Percentiles rank a stretch among this genome's conserved stretches.
Conservation (phyloP, 192 early-diverging fungal genomes). For the Coemansia sp. region DNA sequence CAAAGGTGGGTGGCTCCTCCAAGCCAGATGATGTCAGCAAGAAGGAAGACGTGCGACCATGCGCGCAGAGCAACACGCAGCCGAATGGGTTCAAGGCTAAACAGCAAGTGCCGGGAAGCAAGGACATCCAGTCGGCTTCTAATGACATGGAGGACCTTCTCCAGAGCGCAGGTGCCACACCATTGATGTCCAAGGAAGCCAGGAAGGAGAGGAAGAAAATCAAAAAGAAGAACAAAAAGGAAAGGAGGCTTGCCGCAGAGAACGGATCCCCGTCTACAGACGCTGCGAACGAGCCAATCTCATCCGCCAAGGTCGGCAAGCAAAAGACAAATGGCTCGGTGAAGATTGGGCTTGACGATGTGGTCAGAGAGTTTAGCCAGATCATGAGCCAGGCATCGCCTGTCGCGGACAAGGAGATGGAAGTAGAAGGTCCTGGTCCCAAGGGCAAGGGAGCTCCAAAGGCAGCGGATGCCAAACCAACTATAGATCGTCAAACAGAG, state of each 20-base stretch:
- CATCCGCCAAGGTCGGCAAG: neutral
- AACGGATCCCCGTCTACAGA: neutral
- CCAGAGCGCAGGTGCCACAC: neutral
- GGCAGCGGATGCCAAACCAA: neutral
- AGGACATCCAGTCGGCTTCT: slow-evolving; percentile 8
- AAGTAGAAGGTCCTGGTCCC: neutral
- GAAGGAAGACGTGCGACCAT: neutral
- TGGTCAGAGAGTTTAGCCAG: neutral
- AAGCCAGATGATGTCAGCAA: neutral
- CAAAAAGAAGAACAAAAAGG: slow-evolving; percentile 37
- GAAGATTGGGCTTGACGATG: neutral
- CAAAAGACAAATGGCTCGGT: neutral
- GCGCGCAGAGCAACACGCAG: neutral
- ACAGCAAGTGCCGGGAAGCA: neutral
- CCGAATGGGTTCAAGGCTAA: neutral
- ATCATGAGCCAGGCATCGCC: neutral
- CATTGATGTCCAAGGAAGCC: neutral
- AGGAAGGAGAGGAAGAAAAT: slow-evolving; percentile 50
- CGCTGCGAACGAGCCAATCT: neutral
- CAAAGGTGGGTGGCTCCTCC: slow-evolving; percentile 2
- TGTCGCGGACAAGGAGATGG: neutral
- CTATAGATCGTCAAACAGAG: neutral
- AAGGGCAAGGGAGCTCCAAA: neutral
- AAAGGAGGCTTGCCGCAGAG: neutral
- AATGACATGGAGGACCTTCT: slow-evolving; percentile 43